These are phyloP conservation scores for Ceratocystis papillata DNA, from an alignment of 2,329 filamentous ascomycete genomes.

Conservation along the genomic window DNA sequence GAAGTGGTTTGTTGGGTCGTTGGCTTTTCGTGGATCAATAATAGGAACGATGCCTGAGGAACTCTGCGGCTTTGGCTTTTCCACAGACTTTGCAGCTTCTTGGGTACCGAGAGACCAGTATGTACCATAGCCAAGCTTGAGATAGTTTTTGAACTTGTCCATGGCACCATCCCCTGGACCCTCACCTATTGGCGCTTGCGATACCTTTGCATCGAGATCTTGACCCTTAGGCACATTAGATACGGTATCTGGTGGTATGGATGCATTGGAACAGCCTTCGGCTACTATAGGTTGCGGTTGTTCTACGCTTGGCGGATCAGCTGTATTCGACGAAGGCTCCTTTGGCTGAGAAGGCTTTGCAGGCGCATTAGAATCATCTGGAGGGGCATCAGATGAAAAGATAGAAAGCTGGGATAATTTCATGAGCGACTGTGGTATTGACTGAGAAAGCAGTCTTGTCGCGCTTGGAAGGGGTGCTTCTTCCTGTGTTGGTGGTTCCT, in stretches of 20 bases:
- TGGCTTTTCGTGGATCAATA: conserved; percentile 19
- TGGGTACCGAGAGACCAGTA: conserved; percentile 40
- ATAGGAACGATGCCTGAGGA: conserved; percentile 2
- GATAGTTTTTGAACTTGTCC: conserved; percentile 50
- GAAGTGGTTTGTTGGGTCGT: conserved; percentile 39
- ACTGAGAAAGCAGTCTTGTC: neutral
- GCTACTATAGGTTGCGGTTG: neutral
- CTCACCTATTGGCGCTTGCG: neutral
- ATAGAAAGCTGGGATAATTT: neutral
- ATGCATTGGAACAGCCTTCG: neutral
- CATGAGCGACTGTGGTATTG: conserved; percentile 7
- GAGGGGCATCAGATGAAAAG: neutral
- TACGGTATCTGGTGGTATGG: neutral
- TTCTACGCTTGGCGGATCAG: neutral
- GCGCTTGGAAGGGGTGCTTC: conserved; percentile 13
- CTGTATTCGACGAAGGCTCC: neutral
- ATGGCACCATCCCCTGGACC: conserved; percentile 34
- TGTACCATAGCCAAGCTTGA: conserved; percentile 58
- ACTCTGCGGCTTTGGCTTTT: conserved; percentile 15
- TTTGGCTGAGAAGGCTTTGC: neutral
- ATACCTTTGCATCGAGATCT: neutral
- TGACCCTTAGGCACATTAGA: conserved; percentile 1
- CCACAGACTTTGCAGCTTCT: neutral
- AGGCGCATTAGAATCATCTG: neutral
- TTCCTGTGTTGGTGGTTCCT: conserved; percentile 23